A percentile compares a stretch with the other conserved stretches of the same genome.
These are phyloP conservation scores for Fusarium siculi DNA, from an alignment of 2,329 filamentous ascomycete species.

Conservation along the genomic window DNA sequence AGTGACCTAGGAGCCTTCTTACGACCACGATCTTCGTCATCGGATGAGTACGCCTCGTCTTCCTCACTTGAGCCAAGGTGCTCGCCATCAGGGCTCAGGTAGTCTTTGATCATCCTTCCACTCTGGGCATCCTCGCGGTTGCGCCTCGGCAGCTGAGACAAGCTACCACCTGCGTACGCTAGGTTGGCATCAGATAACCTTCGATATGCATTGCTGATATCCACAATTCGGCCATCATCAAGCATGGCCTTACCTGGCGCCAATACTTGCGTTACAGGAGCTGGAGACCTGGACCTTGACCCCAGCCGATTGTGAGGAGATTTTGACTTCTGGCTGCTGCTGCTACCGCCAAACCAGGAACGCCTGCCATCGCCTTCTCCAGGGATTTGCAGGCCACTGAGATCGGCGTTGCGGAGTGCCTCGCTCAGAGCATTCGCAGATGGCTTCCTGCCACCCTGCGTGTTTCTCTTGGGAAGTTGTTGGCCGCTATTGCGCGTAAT, in stretches of 20 bases:
- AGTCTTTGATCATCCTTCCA: constrained; percentile 75
- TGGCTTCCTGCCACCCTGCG: constrained; percentile 55
- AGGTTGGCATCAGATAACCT: constrained; percentile 78
- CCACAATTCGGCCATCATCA: constrained; percentile 70
- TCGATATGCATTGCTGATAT: constrained; percentile 76
- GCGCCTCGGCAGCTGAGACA: constrained; percentile 70
- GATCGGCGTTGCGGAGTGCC: constrained; percentile 63
- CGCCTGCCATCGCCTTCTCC: constrained; percentile 57
- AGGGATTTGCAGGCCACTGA: constrained; percentile 61
- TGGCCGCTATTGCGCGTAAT: constrained; percentile 63
- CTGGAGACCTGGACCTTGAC: constrained; percentile 53
- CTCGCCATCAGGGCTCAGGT: constrained; percentile 72
- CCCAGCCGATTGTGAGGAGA: constrained; percentile 62
- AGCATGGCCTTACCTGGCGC: constrained; percentile 59
- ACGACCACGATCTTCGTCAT: constrained; percentile 74
- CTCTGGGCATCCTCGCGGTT: constrained; percentile 58
- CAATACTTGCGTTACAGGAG: constrained; percentile 37
- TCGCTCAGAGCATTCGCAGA: constrained; percentile 59
- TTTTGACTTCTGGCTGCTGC: constrained; percentile 58
- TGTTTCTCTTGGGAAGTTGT: constrained; percentile 61
- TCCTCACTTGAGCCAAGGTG: constrained; percentile 77
- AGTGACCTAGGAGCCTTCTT: constrained; percentile 62
- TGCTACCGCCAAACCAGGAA: constrained; percentile 50
- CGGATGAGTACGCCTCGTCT: constrained; percentile 70
- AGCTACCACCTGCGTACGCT: constrained; percentile 68